phyloP scores from a whole-genome alignment of 192 early-diverging fungal genomes.

The Allomyces arbusculus region DNA sequence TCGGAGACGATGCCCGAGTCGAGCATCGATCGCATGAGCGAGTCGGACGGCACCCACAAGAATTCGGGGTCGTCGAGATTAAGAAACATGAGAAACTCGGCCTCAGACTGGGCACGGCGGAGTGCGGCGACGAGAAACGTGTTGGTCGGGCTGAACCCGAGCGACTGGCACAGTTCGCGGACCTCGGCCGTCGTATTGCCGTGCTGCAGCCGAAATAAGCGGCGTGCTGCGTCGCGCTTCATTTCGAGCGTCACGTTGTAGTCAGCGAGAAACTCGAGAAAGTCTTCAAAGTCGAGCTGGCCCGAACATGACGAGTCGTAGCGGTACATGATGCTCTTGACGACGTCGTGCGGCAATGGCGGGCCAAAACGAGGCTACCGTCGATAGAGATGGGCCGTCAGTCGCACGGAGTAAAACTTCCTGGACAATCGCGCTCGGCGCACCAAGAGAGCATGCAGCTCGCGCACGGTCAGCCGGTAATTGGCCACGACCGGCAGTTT shows the following conservation, averaged over 20 bases:
- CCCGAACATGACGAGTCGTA: slow-evolving; percentile 20
- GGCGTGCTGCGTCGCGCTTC: not conserved
- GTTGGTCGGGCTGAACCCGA: not conserved
- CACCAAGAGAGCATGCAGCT: too few species aligned
- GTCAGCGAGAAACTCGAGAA: slow-evolving; percentile 19
- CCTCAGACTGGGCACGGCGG: not conserved
- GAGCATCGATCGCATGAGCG: not conserved
- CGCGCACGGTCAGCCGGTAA: too few species aligned
- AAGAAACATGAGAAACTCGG: not conserved
- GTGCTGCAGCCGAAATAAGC: not conserved
- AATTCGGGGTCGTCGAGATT: not conserved
- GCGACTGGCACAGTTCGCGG: not conserved
- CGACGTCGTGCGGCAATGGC: slow-evolving; percentile 6
- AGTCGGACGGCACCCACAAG: not conserved
- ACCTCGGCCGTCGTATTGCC: not conserved
- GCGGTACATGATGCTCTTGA: slow-evolving; percentile 12
- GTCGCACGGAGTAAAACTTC: too few species aligned
- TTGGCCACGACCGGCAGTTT: too few species aligned
- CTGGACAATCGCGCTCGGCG: too few species aligned
- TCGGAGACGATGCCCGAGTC: not conserved
- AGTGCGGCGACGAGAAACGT: not conserved
- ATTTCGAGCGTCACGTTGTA: slow-evolving; percentile 10
- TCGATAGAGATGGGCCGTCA: too few species aligned
- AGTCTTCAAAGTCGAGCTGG: slow-evolving; percentile 17
- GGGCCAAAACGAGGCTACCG: slow-evolving; percentile 14